phyloP scores from a whole-genome alignment of 768 basidiomycete species.

The Leccinellum albellum region DNA sequence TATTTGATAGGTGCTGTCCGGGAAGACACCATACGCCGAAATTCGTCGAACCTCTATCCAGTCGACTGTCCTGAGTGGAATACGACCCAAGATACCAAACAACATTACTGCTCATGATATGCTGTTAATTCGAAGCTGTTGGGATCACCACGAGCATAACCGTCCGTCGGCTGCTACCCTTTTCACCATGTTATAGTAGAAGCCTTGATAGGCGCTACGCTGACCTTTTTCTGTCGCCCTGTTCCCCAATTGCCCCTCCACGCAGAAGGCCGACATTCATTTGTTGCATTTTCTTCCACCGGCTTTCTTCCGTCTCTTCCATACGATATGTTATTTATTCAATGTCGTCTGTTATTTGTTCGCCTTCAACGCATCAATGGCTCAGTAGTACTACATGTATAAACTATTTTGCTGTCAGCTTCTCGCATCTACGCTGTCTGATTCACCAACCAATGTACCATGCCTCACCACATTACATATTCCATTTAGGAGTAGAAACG shows the following conservation, averaged over 20 bases:
- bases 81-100: slow-evolving; percentile 12
- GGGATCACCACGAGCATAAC: slow-evolving; percentile 11
- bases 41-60: not conserved
- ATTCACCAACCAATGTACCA: too few relatives aligned
- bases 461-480: not conserved
- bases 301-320: too few relatives aligned
- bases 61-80: not conserved
- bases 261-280: too few relatives aligned
- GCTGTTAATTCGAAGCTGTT: slow-evolving; percentile 14
- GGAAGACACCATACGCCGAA: slow-evolving; percentile 17
- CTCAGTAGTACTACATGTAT: not conserved
- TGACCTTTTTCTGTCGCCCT: too few relatives aligned
- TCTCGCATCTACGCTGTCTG: not conserved
- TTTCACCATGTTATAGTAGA: not conserved
- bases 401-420: not conserved
- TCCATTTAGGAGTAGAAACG: not conserved
- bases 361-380: not conserved
- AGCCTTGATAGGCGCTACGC: not conserved
- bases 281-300: too few relatives aligned
- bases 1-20: slow-evolving; percentile 17
- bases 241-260: too few relatives aligned
- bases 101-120: slow-evolving; percentile 1
- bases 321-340: too few relatives aligned
- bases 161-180: slow-evolving; percentile 18
- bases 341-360: not conserved